phyloP scores from a whole-genome alignment of 805 yeast species.

The Grigorovia humatica region DNA sequence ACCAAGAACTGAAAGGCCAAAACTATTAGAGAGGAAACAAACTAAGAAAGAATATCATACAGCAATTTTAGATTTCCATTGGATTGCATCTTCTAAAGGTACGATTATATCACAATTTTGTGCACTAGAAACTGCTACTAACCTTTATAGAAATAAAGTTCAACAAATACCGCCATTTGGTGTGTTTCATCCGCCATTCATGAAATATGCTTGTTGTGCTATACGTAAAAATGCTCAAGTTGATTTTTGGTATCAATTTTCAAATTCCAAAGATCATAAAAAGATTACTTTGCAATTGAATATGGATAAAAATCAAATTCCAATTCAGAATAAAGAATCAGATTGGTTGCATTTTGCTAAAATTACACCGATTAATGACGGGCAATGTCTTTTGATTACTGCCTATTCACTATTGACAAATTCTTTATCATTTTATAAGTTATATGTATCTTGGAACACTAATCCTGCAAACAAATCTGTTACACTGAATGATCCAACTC shows the following conservation, averaged over 20 bases:
- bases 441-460: slow-evolving; percentile 26
- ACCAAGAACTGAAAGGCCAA: slow-evolving; percentile 27
- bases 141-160: slow-evolving; percentile 23
- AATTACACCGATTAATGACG: slow-evolving; percentile 26
- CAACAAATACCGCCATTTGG: slow-evolving; percentile 28
- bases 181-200: slow-evolving; percentile 29
- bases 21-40: slow-evolving; percentile 31
- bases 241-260: slow-evolving; percentile 31
- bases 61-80: slow-evolving; percentile 33
- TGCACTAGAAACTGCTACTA: slow-evolving; percentile 20
- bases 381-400: slow-evolving; percentile 23
- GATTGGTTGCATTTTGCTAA: slow-evolving; percentile 27
- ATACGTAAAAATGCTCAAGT: slow-evolving; percentile 28
- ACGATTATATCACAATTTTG: slow-evolving; percentile 25
- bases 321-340: slow-evolving; percentile 15
- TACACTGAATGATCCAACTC: slow-evolving; percentile 24
- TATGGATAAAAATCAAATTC: slow-evolving; percentile 11
- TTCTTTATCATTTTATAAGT: slow-evolving; percentile 22
- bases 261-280: slow-evolving; percentile 30
- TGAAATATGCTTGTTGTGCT: slow-evolving; percentile 29
- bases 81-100: slow-evolving; percentile 33
- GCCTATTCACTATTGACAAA: slow-evolving; percentile 20
- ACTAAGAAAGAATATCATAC: slow-evolving; percentile 28
- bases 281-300: slow-evolving; percentile 25
- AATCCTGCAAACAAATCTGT: slow-evolving; percentile 14